Base-by-base conservation (phyloP, 1,139 yeast genomes). In the Saccharomycopsis phalli region DNA sequence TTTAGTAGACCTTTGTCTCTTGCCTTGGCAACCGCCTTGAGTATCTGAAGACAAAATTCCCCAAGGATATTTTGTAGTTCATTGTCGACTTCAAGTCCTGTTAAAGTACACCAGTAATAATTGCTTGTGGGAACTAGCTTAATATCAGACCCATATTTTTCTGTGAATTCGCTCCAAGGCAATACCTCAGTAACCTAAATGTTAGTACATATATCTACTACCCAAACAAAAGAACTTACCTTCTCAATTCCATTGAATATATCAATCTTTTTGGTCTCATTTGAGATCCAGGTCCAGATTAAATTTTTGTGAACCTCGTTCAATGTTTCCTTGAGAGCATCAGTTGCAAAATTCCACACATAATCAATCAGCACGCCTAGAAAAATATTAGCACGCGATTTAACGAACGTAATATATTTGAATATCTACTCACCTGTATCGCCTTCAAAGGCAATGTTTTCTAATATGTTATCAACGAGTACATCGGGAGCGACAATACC, bases 341-440 rank as follows among this genome's bases (percentile, higher is more conserved):
- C 36, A 14, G 31, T 19, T 7, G 39, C 42, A 11, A 40, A 26
- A 10, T 40, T 19, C 42, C 42, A 40, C 7, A 40, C 26, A 21
- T 14, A 17, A 3, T 14, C 5, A 4, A 34, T n/a, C 17, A 17
- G 31, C 14, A 7, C 42, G 29, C 18, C 27, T 13, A 11, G 6
- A 18, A 5, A n/a, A 28, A 36, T 11, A 29, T 4, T 6, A 36
- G 18, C 32, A 27, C 7, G 16, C 4, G 5, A 7, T 4, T 6
- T 10, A 5, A 20, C 13, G 21, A 8, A n/a, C 14, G 16, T 17
- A 14, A 31, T 13, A 37, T 5, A 11, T 7, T 22, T 22, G 6
- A 7, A 14, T 18, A 8, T 27, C 5, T 3, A 34, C 41, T 26
- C 19, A 38, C 41, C 41, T 20, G 5, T 14, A 5, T 27, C 7